Percentiles rank a stretch among this genome's conserved stretches.
Evolutionary conservation across 352 stramenopile genomes (phyloP).

Genomic region (Phytophthora ramorum): DNA sequence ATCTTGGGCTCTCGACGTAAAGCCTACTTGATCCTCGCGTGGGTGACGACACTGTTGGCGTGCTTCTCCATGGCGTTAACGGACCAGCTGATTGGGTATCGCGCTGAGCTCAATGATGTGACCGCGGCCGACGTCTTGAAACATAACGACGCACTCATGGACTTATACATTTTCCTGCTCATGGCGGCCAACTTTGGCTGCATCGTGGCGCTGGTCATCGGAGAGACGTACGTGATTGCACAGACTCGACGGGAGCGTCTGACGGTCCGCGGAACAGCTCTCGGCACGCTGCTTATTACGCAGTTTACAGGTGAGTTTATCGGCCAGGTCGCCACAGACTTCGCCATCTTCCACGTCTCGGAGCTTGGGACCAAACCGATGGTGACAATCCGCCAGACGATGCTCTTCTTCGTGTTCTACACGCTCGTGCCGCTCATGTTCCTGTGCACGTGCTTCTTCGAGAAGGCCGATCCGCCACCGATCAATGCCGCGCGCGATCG

Average conservation of each 20-base stretch:
- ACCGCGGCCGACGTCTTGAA: conserved; percentile 22
- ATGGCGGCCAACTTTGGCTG: conserved; percentile 51
- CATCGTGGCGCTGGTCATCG: conserved; percentile 49
- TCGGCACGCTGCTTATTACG: conserved; percentile 43
- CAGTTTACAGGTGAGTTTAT: conserved; percentile 47
- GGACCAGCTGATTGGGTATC: conserved; percentile 38
- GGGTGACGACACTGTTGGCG: conserved; percentile 40
- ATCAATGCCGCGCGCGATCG: conserved; percentile 37
- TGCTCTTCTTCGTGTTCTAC: conserved; percentile 50
- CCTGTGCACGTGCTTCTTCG: conserved; percentile 46
- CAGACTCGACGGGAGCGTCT: conserved; percentile 44
- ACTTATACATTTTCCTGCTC: conserved; percentile 44
- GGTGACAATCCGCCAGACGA: conserved; percentile 38
- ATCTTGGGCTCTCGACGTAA: conserved; percentile 78
- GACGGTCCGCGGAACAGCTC: conserved; percentile 34
- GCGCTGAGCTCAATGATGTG: conserved; percentile 25
- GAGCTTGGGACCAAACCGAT: conserved; percentile 16
- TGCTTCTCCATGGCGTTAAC: conserved; percentile 48
- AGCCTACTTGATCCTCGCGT: conserved; percentile 83
- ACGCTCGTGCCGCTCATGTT: conserved; percentile 45
- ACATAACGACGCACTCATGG: conserved; percentile 31
- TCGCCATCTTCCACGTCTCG: conserved; percentile 39
- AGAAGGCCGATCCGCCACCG: conserved; percentile 40
- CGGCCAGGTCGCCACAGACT: conserved; percentile 40
- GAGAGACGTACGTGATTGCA: conserved; percentile 52